Conservation (phyloP, 306 rosid species). For the Pueraria montana region DNA sequence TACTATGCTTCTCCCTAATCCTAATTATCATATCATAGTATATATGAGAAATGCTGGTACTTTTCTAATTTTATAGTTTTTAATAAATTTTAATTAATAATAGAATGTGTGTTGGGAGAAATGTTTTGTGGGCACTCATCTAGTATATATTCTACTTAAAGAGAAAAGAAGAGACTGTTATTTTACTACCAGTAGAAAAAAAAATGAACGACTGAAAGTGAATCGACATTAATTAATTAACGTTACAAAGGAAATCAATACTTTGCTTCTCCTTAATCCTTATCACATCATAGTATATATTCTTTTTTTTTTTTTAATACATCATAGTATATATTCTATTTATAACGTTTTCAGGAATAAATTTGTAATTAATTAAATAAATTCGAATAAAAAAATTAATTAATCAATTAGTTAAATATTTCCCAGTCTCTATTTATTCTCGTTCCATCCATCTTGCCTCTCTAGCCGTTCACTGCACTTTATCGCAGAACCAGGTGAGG, state of each 20-base stretch:
- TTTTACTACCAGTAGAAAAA: background rate
- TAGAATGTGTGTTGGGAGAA: too few species aligned
- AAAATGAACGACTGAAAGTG: background rate
- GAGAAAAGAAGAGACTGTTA: background rate
- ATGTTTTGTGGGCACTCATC: too few species aligned
- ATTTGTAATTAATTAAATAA: background rate
- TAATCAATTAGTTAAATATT: background rate
- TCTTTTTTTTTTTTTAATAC: too few species aligned
- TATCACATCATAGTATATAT: background rate
- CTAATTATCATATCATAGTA: too few species aligned
- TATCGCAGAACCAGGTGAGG: conserved; percentile 44
- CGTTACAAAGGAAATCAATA: background rate
- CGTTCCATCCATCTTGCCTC: too few species aligned
- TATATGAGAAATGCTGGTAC: too few species aligned
- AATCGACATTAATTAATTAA: background rate
- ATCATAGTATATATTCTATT: too few species aligned
- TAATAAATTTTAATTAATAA: too few species aligned
- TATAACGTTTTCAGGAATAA: background rate
- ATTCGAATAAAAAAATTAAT: background rate
- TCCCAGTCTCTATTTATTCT: conserved; percentile 14
- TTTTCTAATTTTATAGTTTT: too few species aligned
- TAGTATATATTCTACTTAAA: too few species aligned
- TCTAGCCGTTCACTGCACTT: conserved; percentile 10
- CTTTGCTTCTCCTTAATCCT: background rate
- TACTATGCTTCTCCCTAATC: too few species aligned